Base-by-base conservation (phyloP, 1,284 basidiomycete genomes). In the Ganoderma meredithae region DNA sequence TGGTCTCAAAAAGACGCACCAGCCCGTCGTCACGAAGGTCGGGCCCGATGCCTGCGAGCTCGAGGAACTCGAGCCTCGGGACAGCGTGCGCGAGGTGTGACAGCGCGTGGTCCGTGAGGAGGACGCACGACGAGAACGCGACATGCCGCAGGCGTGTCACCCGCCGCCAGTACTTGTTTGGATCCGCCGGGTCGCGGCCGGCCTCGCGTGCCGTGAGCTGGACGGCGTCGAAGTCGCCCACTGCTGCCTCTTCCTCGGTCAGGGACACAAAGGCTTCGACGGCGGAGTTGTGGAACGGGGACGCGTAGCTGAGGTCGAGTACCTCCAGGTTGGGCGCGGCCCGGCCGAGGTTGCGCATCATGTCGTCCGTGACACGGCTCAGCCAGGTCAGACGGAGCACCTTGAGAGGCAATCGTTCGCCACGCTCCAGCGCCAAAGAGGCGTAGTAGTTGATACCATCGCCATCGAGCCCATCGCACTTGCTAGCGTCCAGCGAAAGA, bases 271-370 rank as follows among this genome's bases (percentile, higher is more conserved):
- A 90, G 0, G 89, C 89, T 47, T 91, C 89, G 67, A 97, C 72
- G 2, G 90, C 88, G 0, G 89, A 89, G 77, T 96, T 94, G 73
- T 90, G 90, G 68, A 97, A 78, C 61, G 89, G 86, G 36, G 83
- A 83, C 63, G 88, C 86, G 73, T 92, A 90, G 78, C 90, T 93
- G 62, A 96, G 80, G 78, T 97, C 95, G 10, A 98, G 83, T n/a
- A 93, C 85, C 77, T 95, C 90, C 13, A 97, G 84, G 71, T 84
- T 81, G n/a, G 92, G 91, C 1, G 91, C 85, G 4, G 86, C 89
- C 69, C 81, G 84, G 1, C 90, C 93, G 47, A 95, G 81, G 13
- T 80, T 79, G 22, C 79, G 76, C 83, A 97, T 85, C 69, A 88
- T 85, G 8, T 81, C 80, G 72, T 90, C 88, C 15, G 86, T 83